These are phyloP conservation scores for Ganoderma leucocontextum DNA, from an alignment of 1,284 basidiomycete species.

Conservation along the genomic window DNA sequence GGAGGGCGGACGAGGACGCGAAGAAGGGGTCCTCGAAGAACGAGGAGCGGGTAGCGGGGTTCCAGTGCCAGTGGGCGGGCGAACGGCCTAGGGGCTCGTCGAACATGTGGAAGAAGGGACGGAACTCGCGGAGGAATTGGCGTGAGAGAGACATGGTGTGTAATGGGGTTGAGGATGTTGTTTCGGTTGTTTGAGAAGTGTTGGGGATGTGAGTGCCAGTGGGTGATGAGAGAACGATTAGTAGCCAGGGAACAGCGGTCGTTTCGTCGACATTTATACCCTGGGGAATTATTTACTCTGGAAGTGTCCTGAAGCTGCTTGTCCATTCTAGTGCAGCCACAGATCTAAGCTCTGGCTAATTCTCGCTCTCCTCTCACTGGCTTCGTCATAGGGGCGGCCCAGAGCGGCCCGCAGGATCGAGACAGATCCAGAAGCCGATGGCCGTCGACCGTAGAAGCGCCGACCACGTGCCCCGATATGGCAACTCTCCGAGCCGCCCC, in stretches of 20 bases:
- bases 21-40: conserved; percentile 63
- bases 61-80: conserved; percentile 42
- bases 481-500: neutral
- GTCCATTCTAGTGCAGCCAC: conserved; percentile 2
- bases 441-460: conserved; percentile 23
- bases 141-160: conserved; percentile 49
- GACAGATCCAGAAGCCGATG: conserved; percentile 29
- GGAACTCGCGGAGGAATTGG: conserved; percentile 73
- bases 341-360: conserved; percentile 5
- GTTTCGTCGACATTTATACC: neutral
- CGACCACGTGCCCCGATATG: conserved; percentile 21
- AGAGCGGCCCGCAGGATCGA: conserved; percentile 16
- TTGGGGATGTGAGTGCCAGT: conserved; percentile 3
- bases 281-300: conserved; percentile 1
- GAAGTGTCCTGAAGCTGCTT: conserved; percentile 14
- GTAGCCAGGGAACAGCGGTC: neutral
- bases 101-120: conserved; percentile 76
- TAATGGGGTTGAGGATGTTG: neutral
- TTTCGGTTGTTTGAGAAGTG: neutral
- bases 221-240: neutral
- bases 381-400: conserved; percentile 17
- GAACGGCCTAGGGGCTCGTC: conserved; percentile 66
- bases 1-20: conserved; percentile 39
- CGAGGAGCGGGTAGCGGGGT: conserved; percentile 43
- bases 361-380: neutral